Base-by-base conservation (phyloP, 345 rosid species). In the Theobroma cacao region DNA sequence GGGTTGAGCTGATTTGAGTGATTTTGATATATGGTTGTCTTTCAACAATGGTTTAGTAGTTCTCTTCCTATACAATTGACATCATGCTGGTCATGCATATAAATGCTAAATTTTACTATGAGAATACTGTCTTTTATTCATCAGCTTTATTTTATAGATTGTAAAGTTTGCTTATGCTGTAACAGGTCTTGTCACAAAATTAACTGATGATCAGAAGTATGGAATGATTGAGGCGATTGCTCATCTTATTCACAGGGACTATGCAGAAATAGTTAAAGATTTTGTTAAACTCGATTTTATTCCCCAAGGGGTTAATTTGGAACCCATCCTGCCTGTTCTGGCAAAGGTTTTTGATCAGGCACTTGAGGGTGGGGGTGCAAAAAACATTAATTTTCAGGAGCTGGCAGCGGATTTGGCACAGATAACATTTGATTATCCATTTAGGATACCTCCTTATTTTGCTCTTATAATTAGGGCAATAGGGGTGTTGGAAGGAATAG, bases 221-320 rank as follows among this genome's bases (percentile, higher is more conserved):
- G 99, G 99, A 83, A 95, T 95, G 99, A 88, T 95, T 71, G 99
- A 95, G 88, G 99, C 99, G 60, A 95, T 93, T 60, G 94, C 99
- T 52, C 99, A 95, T 85, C 92, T 95, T 60, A 95, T 95, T 80
- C 99, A 95, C 84, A 84, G 99, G 77, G 98, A 93, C 77, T 93
- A 95, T 81, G 84, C 81, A 38, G 97, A 95, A 63, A 92, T 95
- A 80, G 98, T 95, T 30, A 95, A 90, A 78, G 98, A 95, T 84
- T 95, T 95, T 79, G 99, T 95, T 48, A 93, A 91, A 79, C 99
- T 95, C 79, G 98, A 74, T 85, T 95, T 95, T 83, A 95, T 95
- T 72, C 91, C 99, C 1, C 94, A 92, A 64, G 99, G 99, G 67
- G 98, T 93, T 81, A 95, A 95, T 91, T 88, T 93, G 88, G 93